phyloP scores from a whole-genome alignment of 305 asterid species.

The Caryopteris hybrid region DNA sequence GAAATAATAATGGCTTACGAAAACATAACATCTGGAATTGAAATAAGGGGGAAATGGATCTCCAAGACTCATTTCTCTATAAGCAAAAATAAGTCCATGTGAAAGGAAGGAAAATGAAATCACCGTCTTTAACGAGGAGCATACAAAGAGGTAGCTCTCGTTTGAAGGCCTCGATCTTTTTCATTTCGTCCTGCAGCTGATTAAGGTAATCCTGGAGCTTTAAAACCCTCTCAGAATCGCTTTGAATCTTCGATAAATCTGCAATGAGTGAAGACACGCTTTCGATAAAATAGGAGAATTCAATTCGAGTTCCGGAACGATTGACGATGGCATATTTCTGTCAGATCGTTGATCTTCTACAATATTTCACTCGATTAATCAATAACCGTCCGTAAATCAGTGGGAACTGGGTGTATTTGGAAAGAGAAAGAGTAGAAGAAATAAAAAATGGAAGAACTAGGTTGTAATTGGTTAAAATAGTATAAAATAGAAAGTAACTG shows the following conservation, averaged over 20 bases:
- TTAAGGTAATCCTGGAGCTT: slow-evolving; percentile 46
- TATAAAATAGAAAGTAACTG: no score
- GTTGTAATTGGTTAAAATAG: no score
- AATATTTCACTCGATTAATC: neutral
- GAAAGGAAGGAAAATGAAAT: neutral
- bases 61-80: neutral
- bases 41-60: neutral
- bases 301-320: slow-evolving; percentile 51
- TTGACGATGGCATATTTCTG: slow-evolving; percentile 44
- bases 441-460: slow-evolving; percentile 12
- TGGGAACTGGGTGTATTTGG: slow-evolving; percentile 10
- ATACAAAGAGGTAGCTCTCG: slow-evolving; percentile 79
- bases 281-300: slow-evolving; percentile 33
- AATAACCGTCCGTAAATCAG: slow-evolving; percentile 8
- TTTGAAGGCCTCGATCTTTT: slow-evolving; percentile 81
- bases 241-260: slow-evolving; percentile 33
- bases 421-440: slow-evolving; percentile 13
- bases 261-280: slow-evolving; percentile 28
- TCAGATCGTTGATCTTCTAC: slow-evolving; percentile 26
- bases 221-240: slow-evolving; percentile 38
- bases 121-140: slow-evolving; percentile 63
- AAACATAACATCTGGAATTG: neutral
- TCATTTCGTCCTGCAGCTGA: slow-evolving; percentile 65
- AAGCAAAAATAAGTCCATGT: neutral
- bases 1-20: neutral